Evolutionary conservation across 2,329 filamentous ascomycete genomes (phyloP), one percentile per base, ranked within the genome.

Genomic region (Monosporascus cannonballus): DNA sequence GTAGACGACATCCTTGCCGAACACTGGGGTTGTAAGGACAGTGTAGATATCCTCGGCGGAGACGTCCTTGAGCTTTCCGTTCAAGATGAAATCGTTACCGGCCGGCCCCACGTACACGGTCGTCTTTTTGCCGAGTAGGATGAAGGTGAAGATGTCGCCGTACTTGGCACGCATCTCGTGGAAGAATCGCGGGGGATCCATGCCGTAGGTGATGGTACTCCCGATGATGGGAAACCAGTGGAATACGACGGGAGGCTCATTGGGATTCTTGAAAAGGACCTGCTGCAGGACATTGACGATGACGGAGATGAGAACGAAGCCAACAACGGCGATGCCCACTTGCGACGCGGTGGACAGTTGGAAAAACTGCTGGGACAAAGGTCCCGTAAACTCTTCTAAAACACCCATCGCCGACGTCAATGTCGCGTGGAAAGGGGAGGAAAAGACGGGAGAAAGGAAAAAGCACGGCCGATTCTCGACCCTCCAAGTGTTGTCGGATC

Each of bases 151-250:
- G 66, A 91, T 84, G 71, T 96, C 88, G 67, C 91, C 91, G 69
- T 93, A 89, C 87, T 95, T 95, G 64, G 81, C 78, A 63, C 85
- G 85, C 72, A 81, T 81, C 68, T 78, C 84, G 81, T 62, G 78
- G 76, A 96, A 96, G 80, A 96, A 97, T 49, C 77, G 78, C 66
- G 90, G 92, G 17, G 93, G 93, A 66, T 97, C 90, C 73, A 96
- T 96, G 71, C 93, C 93, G 74, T 97, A 99, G 45, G 84, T 89
- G 64, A 97, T 78, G 55, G 94, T 96, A 76, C 87, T 96, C 59
- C 93, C 93, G 64, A 99, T 79, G 61, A 96, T 73, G 54, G 89
- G 89, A 65, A 93, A 79, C 81, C 83, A 89, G 71, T 90, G 87
- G 70, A 92, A 93, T 56, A 93, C 87, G 53, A 92, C 62, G 1